Base-by-base conservation (phyloP, 192 early-diverging fungal species). In the Rhizoclosmatium globosum region DNA sequence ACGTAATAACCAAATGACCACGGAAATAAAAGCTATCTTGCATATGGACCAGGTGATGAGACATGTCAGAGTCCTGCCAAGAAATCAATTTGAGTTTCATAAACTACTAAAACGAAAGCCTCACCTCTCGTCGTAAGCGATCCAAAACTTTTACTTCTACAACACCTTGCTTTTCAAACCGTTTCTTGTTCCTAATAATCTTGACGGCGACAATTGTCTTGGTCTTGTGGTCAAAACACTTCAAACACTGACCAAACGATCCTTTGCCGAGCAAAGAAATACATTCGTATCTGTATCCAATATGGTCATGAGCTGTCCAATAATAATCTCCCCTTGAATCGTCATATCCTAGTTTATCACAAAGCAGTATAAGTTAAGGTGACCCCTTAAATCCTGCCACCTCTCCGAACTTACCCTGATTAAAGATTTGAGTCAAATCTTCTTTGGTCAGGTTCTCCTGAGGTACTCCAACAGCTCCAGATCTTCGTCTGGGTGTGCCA, bases 81-180 rank as follows among this genome's bases (percentile, higher is more conserved):
- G 17, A 70, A 53, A 44, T 44, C 45, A 57, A 46, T 62, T 62
- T 62, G 38, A 72, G 43, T 76, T 68, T 4, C 56, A 4, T 21
- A 59, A 31, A 66, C 53, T 6, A 46, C 39, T 47, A 46, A 69
- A 64, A 64, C 62, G 31, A 39, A n/a, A 7, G 62, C 13, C 41
- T 64, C 31, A 94, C 93, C 91, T 94, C 95, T 64, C 88, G 86
- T 81, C 90, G 91, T 67, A 99, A 80, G 65, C 90, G 86, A 73
- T 95, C 95, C 68, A 99, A 85, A 59, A 99, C 96, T 83, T 97
- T 97, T 60, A 98, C 94, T 80, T 99, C 97, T 19, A 96, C 94
- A 50, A 94, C 84, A n/a, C 96, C 97, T 78, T 99, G 97, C 76
- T 93, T 93, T 85, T 98, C 95, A 87, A 99, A 99, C 48, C 97